Evolutionary conservation across 2,329 filamentous ascomycete species (phyloP).

Genomic region (Aspergillus oerlinghausenensis): DNA sequence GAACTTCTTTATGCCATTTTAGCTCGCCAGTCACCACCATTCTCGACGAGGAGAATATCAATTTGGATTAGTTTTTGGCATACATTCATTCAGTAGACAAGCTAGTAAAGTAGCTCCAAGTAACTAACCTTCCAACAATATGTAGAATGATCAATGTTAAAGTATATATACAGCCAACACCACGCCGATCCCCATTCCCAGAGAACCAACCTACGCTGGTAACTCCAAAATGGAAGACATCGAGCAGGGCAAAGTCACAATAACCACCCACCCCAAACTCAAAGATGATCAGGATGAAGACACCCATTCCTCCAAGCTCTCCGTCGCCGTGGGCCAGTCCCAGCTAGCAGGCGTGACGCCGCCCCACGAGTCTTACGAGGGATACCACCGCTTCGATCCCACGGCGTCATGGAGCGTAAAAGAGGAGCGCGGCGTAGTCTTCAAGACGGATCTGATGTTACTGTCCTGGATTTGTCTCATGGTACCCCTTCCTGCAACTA

Average conservation of each 20-base stretch:
- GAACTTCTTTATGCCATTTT: conserved; percentile 17
- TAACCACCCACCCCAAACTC: background rate
- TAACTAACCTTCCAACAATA: background rate
- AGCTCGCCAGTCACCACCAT: conserved; percentile 1
- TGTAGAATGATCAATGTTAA: background rate
- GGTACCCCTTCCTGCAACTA: conserved; percentile 6
- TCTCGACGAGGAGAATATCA: background rate
- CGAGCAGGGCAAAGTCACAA: conserved; percentile 16
- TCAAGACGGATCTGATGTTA: conserved; percentile 37
- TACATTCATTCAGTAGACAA: background rate
- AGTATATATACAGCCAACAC: background rate
- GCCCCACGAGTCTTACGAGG: conserved; percentile 27
- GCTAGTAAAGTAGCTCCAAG: background rate
- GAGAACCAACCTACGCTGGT: background rate
- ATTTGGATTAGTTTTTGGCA: background rate
- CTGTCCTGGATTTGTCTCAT: conserved; percentile 20
- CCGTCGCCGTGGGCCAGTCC: conserved; percentile 17
- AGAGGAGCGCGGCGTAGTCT: conserved; percentile 45
- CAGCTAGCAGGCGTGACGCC: conserved; percentile 23
- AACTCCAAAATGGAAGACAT: conserved; percentile 16
- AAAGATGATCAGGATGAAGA: conserved; percentile 2
- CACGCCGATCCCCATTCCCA: background rate
- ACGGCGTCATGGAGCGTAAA: conserved; percentile 24
- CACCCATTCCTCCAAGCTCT: conserved; percentile 10
- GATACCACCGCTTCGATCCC: conserved; percentile 22